Evolutionary conservation across 495 filamentous ascomycete species (phyloP).

Genomic region (Hypomontagnella monticulosa): DNA sequence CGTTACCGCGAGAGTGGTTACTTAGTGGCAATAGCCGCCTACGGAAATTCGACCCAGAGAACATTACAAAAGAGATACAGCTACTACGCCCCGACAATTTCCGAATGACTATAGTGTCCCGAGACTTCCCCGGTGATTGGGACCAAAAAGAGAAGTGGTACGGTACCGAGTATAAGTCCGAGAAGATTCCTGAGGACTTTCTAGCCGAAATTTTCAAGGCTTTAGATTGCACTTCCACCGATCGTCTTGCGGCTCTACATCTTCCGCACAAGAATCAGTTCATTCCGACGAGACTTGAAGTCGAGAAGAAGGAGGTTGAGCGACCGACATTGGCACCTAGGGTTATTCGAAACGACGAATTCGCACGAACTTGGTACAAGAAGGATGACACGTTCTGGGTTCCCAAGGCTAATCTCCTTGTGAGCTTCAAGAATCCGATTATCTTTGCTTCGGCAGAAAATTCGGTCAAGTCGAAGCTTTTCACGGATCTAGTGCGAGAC

Average conservation of each 20-base stretch:
- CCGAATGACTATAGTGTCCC: slow-evolving; percentile 80
- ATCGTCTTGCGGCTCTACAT: slow-evolving; percentile 76
- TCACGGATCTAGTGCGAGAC: slow-evolving; percentile 88
- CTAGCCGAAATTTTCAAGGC: slow-evolving; percentile 73
- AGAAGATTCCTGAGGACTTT: slow-evolving; percentile 83
- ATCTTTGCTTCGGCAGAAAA: slow-evolving; percentile 80
- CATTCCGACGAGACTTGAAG: slow-evolving; percentile 90
- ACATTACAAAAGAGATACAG: slow-evolving; percentile 77
- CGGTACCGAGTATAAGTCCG: slow-evolving; percentile 89
- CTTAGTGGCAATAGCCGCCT: slow-evolving; percentile 76
- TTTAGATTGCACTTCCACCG: slow-evolving; percentile 61
- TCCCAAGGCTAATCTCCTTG: slow-evolving; percentile 86
- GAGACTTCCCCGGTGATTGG: slow-evolving; percentile 84
- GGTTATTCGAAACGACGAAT: slow-evolving; percentile 86
- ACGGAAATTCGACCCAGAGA: slow-evolving; percentile 77
- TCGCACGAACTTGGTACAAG: slow-evolving; percentile 94
- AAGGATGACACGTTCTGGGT: slow-evolving; percentile 99
- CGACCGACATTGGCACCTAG: slow-evolving; percentile 78
- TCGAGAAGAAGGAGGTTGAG: slow-evolving; percentile 89
- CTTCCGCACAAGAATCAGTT: slow-evolving; percentile 96
- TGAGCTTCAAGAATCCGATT: slow-evolving; percentile 82
- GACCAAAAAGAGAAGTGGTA: slow-evolving; percentile 96
- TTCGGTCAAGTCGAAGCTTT: slow-evolving; percentile 79
- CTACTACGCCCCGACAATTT: slow-evolving; percentile 91
- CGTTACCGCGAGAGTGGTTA: slow-evolving; percentile 83